phyloP scores from a whole-genome alignment of 176 grass and related monocot genomes.

The Carex pumila region DNA sequence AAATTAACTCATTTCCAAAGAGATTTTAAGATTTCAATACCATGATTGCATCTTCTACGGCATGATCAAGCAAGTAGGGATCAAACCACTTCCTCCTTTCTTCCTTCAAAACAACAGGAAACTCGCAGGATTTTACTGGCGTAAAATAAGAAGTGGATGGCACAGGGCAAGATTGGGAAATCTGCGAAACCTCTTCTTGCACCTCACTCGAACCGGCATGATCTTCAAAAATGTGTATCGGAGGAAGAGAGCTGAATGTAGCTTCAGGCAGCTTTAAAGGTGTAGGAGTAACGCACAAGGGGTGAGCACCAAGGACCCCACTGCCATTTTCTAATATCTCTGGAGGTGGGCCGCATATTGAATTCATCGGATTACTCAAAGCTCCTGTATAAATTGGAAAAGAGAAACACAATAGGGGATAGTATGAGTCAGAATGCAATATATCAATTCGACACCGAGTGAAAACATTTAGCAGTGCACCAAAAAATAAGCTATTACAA shows the following conservation, averaged over 20 bases:
- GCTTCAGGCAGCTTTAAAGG: neutral
- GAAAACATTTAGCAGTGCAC: neutral
- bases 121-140: neutral
- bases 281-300: neutral
- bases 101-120: neutral
- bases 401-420: neutral
- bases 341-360: neutral
- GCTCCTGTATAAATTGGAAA: constrained; percentile 17
- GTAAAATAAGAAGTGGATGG: constrained; percentile 20
- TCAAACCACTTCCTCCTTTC: constrained; percentile 39
- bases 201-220: constrained; percentile 8
- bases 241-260: constrained; percentile 65
- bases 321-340: neutral
- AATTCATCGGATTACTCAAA: constrained; percentile 13
- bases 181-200: constrained; percentile 19
- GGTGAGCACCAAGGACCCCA: constrained; percentile 30
- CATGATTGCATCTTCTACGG: constrained; percentile 66
- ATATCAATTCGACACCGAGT: neutral
- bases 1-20: neutral
- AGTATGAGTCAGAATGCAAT: neutral
- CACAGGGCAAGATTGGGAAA: constrained; percentile 46
- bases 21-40: constrained; percentile 23
- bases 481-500: neutral
- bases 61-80: constrained; percentile 57
- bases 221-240: constrained; percentile 27